Base-by-base conservation (phyloP, 805 yeast species). In the Isabelozyma heimii region DNA sequence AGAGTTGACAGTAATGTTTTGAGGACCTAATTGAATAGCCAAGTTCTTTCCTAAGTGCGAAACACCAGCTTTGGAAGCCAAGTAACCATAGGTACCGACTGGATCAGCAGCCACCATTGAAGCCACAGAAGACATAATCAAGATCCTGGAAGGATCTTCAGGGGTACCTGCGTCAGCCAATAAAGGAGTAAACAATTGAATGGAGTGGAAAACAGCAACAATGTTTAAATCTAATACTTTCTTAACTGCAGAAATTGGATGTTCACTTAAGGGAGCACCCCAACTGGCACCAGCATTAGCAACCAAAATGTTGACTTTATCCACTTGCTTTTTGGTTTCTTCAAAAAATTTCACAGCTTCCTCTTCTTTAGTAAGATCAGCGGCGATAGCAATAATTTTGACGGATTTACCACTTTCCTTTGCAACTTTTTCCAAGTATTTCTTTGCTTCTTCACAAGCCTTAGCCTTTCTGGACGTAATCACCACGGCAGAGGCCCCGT, bases 211-310 rank as follows among this genome's bases (percentile, higher is more conserved):
- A 26, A 87, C 90, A 13, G 90, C 87, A 49, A 78, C 77, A 24
- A 87, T 76, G 56, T 86, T 86, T 57, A 87, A 75, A 44, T 75
- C 77, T 60, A 85, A 61, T 6, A 87, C 85, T 62, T 85, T 85
- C 54, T 76, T 80, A 54, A 86, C 63, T 1, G 88, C 89, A 3
- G 67, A 51, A 27, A 81, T 81, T 3, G 89, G 82, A 59, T 87
- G 91, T 9, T 69, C 66, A 37, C 73, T 82, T 44, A 87, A 64
- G 10, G 80, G 80, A 1, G 82, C 84, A 15, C 91, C 91, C 91
- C 91, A 86, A 12, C 85, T 68, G 8, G 91, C 90, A 28, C 92
- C 92, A 5, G 92, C 91, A 58, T 86, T 87, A 44, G 91, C 89
- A 56, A 84, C 74, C 52, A 86, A 72, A 51, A 86, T 83, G 63